phyloP scores from a whole-genome alignment of 2,329 filamentous ascomycete genomes.

The Fusarium globosum region DNA sequence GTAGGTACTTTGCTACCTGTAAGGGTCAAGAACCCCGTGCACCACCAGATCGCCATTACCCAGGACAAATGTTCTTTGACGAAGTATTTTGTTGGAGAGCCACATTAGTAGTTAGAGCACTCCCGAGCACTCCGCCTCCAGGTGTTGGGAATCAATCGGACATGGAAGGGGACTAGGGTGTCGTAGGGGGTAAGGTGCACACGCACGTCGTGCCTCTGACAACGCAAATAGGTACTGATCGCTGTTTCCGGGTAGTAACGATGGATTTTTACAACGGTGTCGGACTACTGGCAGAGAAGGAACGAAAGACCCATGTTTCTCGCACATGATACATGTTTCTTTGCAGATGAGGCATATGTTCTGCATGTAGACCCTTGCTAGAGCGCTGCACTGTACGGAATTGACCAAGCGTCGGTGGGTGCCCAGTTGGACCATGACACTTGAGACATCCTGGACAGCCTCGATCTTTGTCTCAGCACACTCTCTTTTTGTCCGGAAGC shows the following conservation, averaged over 20 bases:
- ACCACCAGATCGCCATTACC: conserved; percentile 29
- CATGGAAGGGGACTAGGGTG: not conserved
- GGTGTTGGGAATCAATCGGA: conserved; percentile 12
- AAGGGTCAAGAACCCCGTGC: conserved; percentile 21
- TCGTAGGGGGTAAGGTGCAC: not conserved
- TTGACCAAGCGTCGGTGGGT: not conserved
- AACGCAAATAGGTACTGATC: not conserved
- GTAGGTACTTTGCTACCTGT: not conserved
- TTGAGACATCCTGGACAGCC: conserved; percentile 11
- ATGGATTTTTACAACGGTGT: not conserved
- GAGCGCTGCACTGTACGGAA: conserved; percentile 16
- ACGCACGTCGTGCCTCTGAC: not conserved
- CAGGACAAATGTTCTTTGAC: conserved; percentile 11
- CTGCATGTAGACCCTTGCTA: conserved; percentile 3
- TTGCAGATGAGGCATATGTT: not conserved
- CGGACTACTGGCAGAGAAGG: not conserved
- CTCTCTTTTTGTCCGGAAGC: not conserved
- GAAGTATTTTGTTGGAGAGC: conserved; percentile 6
- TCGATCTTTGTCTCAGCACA: conserved; percentile 21
- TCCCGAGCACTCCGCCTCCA: conserved; percentile 7
- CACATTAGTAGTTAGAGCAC: not conserved
- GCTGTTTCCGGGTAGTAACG: conserved; percentile 18
- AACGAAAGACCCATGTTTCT: conserved; percentile 4
- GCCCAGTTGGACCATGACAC: conserved; percentile 6
- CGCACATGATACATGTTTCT: conserved; percentile 13